phyloP scores from a whole-genome alignment of 1,139 yeast species.

The Nadsonia commutata region DNA sequence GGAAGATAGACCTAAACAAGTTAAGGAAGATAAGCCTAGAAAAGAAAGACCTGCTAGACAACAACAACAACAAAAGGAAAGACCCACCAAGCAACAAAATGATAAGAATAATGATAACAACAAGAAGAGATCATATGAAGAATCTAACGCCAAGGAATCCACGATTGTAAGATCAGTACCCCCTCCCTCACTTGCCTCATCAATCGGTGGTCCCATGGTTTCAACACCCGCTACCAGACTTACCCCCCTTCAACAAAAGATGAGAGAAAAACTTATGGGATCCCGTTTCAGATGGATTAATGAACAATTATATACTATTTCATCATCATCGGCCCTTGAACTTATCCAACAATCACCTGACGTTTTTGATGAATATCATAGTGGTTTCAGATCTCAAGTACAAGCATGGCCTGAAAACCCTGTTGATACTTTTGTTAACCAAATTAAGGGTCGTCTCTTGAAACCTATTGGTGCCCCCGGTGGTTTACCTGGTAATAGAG shows the following conservation, averaged over 20 bases:
- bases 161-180: conserved; percentile 30
- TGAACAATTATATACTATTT: conserved; percentile 78
- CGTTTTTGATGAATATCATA: conserved; percentile 85
- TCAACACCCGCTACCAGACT: conserved; percentile 30
- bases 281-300: conserved; percentile 96
- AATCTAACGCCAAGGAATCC: conserved; percentile 26
- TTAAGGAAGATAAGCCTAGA: conserved; percentile 5
- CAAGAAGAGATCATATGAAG: too few relatives aligned
- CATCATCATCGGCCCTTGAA: conserved; percentile 61
- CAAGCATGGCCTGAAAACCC: conserved; percentile 98
- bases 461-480: conserved; percentile 87
- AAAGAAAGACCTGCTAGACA: conserved; percentile 1
- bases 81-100: conserved; percentile 5
- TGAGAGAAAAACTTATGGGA: conserved; percentile 89
- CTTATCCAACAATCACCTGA: conserved; percentile 71
- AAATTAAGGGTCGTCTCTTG: conserved; percentile 44
- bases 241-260: conserved; percentile 86
- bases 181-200: conserved; percentile 1
- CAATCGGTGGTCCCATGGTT: conserved; percentile 7
- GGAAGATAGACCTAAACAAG: conserved; percentile 13
- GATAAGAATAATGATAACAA: conserved; percentile 7
- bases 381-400: conserved; percentile 89
- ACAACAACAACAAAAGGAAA: neutral
- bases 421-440: conserved; percentile 70
- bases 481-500: conserved; percentile 50